These are phyloP conservation scores for Pulveroboletus sp. DNA, from an alignment of 768 basidiomycete genomes.

Conservation along the genomic window DNA sequence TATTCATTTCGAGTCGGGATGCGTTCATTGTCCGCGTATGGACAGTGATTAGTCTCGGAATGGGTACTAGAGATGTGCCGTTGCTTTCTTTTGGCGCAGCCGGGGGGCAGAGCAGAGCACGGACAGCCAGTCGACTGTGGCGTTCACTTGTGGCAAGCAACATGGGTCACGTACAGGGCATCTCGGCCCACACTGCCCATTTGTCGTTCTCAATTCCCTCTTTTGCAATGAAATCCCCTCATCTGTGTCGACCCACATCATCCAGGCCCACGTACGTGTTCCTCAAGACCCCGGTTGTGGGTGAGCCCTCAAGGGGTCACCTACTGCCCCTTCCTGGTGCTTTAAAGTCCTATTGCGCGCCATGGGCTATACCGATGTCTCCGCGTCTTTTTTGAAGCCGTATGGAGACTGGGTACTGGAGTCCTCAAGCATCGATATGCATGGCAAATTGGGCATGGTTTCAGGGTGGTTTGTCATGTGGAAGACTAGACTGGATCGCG, in stretches of 20 bases:
- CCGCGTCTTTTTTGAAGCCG: conserved; percentile 16
- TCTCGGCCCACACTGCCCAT: conserved; percentile 25
- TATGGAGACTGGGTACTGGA: conserved; percentile 29
- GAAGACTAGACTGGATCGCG: conserved; percentile 18
- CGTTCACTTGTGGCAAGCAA: background rate
- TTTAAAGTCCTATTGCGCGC: conserved; percentile 48
- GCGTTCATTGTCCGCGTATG: conserved; percentile 24
- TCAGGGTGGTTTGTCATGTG: conserved; percentile 31
- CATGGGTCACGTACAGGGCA: conserved; percentile 36
- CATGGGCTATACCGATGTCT: conserved; percentile 40
- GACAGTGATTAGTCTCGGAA: conserved; percentile 27
- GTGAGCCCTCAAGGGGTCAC: conserved; percentile 9
- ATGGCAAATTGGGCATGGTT: conserved; percentile 55
- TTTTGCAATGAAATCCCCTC: conserved; percentile 2
- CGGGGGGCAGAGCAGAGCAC: conserved; percentile 38
- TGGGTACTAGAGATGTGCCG: conserved; percentile 47
- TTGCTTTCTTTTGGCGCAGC: conserved; percentile 30
- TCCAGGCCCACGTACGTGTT: conserved; percentile 40
- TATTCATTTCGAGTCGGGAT: conserved; percentile 26
- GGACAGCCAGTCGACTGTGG: conserved; percentile 26
- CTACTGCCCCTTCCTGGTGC: conserved; percentile 45
- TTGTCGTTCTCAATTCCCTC: conserved; percentile 22
- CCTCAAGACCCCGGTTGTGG: conserved; percentile 37
- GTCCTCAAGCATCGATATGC: conserved; percentile 48
- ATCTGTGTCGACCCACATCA: conserved; percentile 21